These are phyloP conservation scores for Chlorophyllum brunneum DNA, from an alignment of 768 basidiomycete species.

Conservation along the genomic window DNA sequence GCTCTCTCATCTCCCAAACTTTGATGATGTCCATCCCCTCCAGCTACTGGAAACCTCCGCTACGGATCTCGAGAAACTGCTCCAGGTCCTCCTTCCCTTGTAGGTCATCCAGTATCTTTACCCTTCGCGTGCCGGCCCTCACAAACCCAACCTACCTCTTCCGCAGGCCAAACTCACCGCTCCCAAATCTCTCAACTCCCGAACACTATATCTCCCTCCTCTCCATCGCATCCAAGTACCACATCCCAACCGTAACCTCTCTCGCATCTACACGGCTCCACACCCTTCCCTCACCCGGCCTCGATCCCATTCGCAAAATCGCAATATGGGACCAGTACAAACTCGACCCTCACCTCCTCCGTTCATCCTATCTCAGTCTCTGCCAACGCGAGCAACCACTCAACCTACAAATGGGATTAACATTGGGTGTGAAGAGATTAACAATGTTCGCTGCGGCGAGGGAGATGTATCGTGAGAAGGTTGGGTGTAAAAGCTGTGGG, in stretches of 20 bases:
- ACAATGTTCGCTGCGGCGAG: constrained; percentile 29
- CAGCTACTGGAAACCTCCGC: constrained; percentile 23
- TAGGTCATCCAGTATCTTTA: background rate
- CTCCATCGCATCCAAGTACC: constrained; percentile 9
- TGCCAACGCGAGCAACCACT: constrained; percentile 29
- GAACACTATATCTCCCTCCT: constrained; percentile 11
- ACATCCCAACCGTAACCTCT: constrained; percentile 9
- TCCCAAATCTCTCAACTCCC: background rate
- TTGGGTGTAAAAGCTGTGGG: constrained; percentile 23
- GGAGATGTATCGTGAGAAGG: constrained; percentile 26
- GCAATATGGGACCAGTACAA: constrained; percentile 33
- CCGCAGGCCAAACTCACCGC: background rate
- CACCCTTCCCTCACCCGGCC: constrained; percentile 16
- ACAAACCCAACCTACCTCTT: background rate
- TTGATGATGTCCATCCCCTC: constrained; percentile 32
- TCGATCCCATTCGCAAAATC: constrained; percentile 31
- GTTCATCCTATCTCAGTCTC: constrained; percentile 25
- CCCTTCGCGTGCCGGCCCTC: background rate
- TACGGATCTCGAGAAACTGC: constrained; percentile 1
- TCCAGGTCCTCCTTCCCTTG: constrained; percentile 6
- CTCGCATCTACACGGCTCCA: constrained; percentile 16
- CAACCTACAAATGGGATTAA: constrained; percentile 29
- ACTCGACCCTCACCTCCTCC: constrained; percentile 25
- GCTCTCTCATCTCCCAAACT: constrained; percentile 20
- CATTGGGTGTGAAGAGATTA: constrained; percentile 29